Evolutionary conservation across 2,329 filamentous ascomycete species (phyloP), one percentile per base, ranked within the genome.

Genomic region (Paraphaeosphaeria minitans): DNA sequence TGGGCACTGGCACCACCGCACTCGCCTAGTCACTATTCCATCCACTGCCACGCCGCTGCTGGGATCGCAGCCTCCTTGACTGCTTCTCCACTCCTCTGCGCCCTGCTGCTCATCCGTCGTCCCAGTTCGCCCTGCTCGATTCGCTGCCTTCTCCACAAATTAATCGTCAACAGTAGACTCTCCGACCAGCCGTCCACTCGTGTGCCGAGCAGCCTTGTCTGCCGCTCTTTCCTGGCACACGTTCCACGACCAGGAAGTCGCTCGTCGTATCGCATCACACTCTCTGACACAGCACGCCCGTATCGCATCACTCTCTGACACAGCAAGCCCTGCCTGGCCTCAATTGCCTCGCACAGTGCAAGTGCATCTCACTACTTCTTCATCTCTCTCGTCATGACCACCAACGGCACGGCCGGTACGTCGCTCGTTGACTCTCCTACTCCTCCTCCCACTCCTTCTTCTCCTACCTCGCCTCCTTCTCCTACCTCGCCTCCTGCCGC

Each of bases 341-440:
- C 50, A 33, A 29, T 42, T 53, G 51, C 51, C 24, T 35, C 12
- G 39, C 29, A 24, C 51, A 24, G 35, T 5, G 29, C 24, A 27
- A 37, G 35, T 5, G 7, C 52, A 29, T 16, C 21, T n/a, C 52
- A 47, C 41, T 43, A 12, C 45, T 22, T n/a, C 31, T 22, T 33
- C 24, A 31, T 47, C 39, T 29, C 52, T 31, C 47, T 29, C 63
- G 69, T 60, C 61, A 73, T 73, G 69, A 61, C 63, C 58, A 70
- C 66, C 65, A 72, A 70, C 65, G 61, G 55, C 57, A 68, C 72
- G 63, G 60, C 68, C 60, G 69, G 74, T 76, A 75, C 70, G 74
- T 76, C 70, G 48, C 60, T 64, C 59, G 53, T 55, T 48, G 57
- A 60, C 33, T 61, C 62, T 21, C 47, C 50, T 29, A 29, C 52